Base-by-base conservation (phyloP, 192 early-diverging fungal species). In the Helicostylum pulchrum region DNA sequence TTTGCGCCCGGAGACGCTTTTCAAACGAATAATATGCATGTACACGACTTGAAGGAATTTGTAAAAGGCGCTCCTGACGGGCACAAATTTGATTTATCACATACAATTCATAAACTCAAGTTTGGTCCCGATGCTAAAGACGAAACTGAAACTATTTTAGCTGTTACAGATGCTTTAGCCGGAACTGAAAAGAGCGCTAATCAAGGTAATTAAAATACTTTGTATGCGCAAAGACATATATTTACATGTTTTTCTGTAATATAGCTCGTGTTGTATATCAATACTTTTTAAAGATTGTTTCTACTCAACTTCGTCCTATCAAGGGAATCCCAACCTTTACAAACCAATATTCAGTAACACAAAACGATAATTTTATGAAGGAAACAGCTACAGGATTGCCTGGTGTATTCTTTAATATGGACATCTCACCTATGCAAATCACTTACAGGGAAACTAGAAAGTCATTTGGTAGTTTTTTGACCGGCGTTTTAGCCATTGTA, bases 391-490 rank as follows among this genome's bases (percentile, higher is more conserved):
- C 32, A 15, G 74, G 68, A 12, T 26, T 76, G 3, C 74, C 74
- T 32, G 74, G 74, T 60, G 47, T 98, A 32, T 95, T 93, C 65
- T 91, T 98, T 74, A 89, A 92, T 68, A 91, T 87, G 77, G 96
- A 98, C 43, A 98, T 98, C 53, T 96, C 95, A 23, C 95, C 96
- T 2, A 97, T 98, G 96, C 79, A 90, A 51, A 90, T 98, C 48
- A 88, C 88, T 32, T 92, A 96, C 70, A 80, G 77, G 5, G 91
- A 98, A 77, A 81, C 84, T 48, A 78, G 82, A 43, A 86, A 88
- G 62, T 92, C 94, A 14, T 88, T 98, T 61, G 81, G 85, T n/a
- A 87, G 88, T 51, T 93, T 98, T 74, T 67, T 98, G 26, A 96
- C 95, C 31, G 86, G 89, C 32, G 77, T 94, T 12, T 94, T 95